Evolutionary conservation across 2,329 filamentous ascomycete species (phyloP).

Genomic region (Colletotrichum magnum): DNA sequence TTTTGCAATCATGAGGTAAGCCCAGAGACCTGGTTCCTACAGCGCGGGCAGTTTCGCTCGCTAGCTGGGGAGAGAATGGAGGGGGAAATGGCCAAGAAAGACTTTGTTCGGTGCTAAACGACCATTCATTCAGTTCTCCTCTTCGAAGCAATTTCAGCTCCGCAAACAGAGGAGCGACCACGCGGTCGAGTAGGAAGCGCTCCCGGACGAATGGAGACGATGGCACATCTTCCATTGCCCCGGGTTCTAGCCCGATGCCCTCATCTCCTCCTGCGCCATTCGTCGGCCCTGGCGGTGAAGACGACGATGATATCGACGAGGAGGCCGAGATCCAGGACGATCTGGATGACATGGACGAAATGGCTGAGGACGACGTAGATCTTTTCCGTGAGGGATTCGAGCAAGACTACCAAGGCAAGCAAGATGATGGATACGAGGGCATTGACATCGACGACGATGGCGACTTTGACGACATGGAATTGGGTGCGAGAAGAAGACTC

Average conservation of each 20-base stretch:
- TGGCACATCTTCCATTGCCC: slow-evolving; percentile 64
- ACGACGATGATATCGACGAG: slow-evolving; percentile 80
- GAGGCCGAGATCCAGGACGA: slow-evolving; percentile 81
- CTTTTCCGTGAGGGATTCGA: slow-evolving; percentile 82
- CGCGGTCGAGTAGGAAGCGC: slow-evolving; percentile 68
- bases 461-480: slow-evolving; percentile 79
- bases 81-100: slow-evolving; percentile 4
- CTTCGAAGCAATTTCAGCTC: slow-evolving; percentile 85
- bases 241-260: slow-evolving; percentile 74
- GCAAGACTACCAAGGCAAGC: slow-evolving; percentile 77
- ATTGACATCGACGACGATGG: slow-evolving; percentile 83
- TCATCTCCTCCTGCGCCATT: slow-evolving; percentile 75
- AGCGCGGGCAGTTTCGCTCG: slow-evolving; percentile 3
- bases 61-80: not conserved
- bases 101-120: slow-evolving; percentile 31
- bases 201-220: slow-evolving; percentile 67
- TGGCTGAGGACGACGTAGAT: slow-evolving; percentile 85
- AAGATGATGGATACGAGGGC: slow-evolving; percentile 78
- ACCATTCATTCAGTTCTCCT: slow-evolving; percentile 79
- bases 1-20: slow-evolving; percentile 50
- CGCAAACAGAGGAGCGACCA: slow-evolving; percentile 80
- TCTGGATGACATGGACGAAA: slow-evolving; percentile 83
- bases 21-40: not conserved
- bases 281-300: slow-evolving; percentile 77
- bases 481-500: slow-evolving; percentile 76